Conservation (phyloP, 495 filamentous ascomycete species). For the Darksidea phi region DNA sequence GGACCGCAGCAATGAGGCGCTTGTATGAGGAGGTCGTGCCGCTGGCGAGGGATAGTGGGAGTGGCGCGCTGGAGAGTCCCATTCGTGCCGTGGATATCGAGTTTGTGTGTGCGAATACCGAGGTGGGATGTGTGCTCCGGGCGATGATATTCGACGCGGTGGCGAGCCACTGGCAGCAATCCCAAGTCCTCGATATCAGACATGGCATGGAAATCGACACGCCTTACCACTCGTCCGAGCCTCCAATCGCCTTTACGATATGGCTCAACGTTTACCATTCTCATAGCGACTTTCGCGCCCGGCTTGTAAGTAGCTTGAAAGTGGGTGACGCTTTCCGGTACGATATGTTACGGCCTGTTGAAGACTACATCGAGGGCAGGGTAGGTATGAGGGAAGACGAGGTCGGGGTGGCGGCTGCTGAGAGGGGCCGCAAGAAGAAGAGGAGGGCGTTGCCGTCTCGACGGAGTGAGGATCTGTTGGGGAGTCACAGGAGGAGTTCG, state of each 20-base stretch:
- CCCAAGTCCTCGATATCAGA: not conserved
- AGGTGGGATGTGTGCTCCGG: not conserved
- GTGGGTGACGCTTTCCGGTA: not conserved
- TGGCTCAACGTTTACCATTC: not conserved
- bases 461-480: not conserved
- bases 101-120: not conserved
- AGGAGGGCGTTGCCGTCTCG: not conserved
- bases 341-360: not conserved
- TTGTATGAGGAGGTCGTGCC: not conserved
- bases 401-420: not conserved
- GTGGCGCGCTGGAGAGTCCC: not conserved
- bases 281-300: not conserved
- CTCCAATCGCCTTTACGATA: no score
- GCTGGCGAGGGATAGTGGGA: not conserved
- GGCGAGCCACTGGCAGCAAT: slow-evolving; percentile 1
- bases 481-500: not conserved
- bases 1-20: not conserved
- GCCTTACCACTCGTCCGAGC: not conserved
- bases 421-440: not conserved
- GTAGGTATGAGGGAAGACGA: not conserved
- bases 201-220: not conserved
- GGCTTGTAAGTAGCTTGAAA: not conserved
- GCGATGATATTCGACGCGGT: slow-evolving; percentile 3
- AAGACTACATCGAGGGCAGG: not conserved
- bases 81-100: slow-evolving; percentile 2